phyloP scores from a whole-genome alignment of 2,329 filamentous ascomycete species.

The Ascocoryne sarcoides region DNA sequence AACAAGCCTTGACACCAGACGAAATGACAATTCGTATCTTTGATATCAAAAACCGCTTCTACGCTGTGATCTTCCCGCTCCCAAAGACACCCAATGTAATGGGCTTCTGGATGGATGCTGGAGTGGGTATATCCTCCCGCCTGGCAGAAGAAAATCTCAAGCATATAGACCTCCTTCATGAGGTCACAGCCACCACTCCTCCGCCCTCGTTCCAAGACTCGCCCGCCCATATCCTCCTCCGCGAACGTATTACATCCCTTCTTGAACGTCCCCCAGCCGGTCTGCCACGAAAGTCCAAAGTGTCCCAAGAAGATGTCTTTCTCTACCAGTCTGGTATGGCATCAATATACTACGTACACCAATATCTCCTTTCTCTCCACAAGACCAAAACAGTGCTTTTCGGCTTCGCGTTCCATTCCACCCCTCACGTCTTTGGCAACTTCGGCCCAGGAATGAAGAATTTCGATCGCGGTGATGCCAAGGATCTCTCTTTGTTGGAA shows the following conservation, averaged over 20 bases:
- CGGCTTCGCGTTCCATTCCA: slow-evolving; percentile 44
- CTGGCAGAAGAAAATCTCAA: slow-evolving; percentile 36
- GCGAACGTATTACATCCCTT: slow-evolving; percentile 34
- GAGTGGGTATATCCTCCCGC: slow-evolving; percentile 38
- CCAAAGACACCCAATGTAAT: slow-evolving; percentile 31
- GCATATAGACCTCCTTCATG: slow-evolving; percentile 28
- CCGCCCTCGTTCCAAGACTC: slow-evolving; percentile 30
- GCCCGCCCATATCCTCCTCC: slow-evolving; percentile 31
- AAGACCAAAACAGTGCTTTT: slow-evolving; percentile 35
- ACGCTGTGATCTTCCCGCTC: slow-evolving; percentile 35
- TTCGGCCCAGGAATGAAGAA: slow-evolving; percentile 35
- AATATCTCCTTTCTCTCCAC: slow-evolving; percentile 30
- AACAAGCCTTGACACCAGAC: slow-evolving; percentile 1
- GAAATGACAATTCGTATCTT: slow-evolving; percentile 14
- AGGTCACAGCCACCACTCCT: slow-evolving; percentile 25
- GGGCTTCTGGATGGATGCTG: slow-evolving; percentile 38
- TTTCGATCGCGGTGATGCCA: slow-evolving; percentile 36
- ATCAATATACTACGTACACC: slow-evolving; percentile 37
- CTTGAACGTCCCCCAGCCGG: slow-evolving; percentile 32
- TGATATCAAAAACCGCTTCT: slow-evolving; percentile 30
- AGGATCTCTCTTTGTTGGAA: slow-evolving; percentile 38
- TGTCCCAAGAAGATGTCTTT: slow-evolving; percentile 37
- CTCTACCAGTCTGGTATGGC: slow-evolving; percentile 48
- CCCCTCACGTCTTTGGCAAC: slow-evolving; percentile 40
- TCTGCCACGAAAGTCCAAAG: slow-evolving; percentile 7